Evolutionary conservation across 1,284 basidiomycete genomes (phyloP).

Genomic region (Puccinia brachypodii): DNA sequence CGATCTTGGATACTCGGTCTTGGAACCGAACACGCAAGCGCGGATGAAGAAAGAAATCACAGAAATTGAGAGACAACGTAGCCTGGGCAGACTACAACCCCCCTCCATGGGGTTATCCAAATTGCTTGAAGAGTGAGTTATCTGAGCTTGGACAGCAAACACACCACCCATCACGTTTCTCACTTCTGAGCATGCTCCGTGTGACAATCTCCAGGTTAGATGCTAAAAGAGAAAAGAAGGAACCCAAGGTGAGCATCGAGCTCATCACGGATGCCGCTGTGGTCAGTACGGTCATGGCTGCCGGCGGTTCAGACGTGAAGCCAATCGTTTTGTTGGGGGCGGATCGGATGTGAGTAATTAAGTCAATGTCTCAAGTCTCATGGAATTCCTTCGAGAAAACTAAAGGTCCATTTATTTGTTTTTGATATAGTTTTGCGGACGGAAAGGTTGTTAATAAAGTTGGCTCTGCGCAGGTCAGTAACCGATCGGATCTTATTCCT

Average conservation of each 20-base stretch:
- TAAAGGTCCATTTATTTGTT: neutral
- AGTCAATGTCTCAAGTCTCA: neutral
- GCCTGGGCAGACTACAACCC: neutral
- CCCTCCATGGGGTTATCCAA: conserved; percentile 17
- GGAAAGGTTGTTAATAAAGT: conserved; percentile 38
- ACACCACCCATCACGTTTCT: neutral
- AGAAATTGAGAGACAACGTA: conserved; percentile 6
- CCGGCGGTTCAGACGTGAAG: conserved; percentile 23
- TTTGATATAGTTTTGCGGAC: conserved; percentile 20
- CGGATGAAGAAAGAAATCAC: conserved; percentile 27
- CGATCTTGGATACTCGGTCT: conserved; percentile 31
- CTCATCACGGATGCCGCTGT: conserved; percentile 43
- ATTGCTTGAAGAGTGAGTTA: conserved; percentile 35
- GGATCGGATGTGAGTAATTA: conserved; percentile 25
- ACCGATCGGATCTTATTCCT: neutral
- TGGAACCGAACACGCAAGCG: conserved; percentile 9
- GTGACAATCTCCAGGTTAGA: conserved; percentile 1
- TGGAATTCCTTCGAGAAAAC: neutral
- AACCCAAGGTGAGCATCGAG: conserved; percentile 41
- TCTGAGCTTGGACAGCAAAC: neutral
- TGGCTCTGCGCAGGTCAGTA: conserved; percentile 37
- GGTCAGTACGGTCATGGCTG: conserved; percentile 34
- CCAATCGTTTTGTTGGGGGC: conserved; percentile 35
- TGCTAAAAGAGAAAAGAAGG: conserved; percentile 46
- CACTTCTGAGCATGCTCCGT: neutral